These are phyloP conservation scores for Fusarium sp. DNA, from an alignment of 2,329 filamentous ascomycete genomes.

Conservation along the genomic window DNA sequence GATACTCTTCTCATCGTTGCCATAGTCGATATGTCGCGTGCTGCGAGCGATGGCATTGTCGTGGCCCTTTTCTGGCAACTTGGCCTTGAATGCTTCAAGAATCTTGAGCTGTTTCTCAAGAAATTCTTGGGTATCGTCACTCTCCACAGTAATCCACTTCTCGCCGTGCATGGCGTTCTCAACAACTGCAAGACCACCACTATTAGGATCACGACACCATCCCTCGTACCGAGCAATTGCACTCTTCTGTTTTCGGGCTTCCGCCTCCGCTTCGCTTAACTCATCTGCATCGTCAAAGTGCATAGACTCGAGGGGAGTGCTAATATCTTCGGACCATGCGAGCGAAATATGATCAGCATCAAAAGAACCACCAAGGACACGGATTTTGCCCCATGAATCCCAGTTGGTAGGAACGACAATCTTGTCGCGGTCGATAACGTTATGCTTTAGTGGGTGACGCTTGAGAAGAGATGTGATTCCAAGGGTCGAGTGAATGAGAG, in stretches of 20 bases:
- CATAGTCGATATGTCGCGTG: slow-evolving; percentile 49
- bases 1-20: slow-evolving; percentile 61
- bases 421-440: slow-evolving; percentile 93
- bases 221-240: slow-evolving; percentile 82
- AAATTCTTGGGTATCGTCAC: slow-evolving; percentile 80
- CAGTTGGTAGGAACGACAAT: slow-evolving; percentile 95
- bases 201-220: slow-evolving; percentile 80
- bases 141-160: slow-evolving; percentile 52
- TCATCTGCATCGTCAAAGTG: slow-evolving; percentile 40
- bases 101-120: slow-evolving; percentile 79
- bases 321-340: slow-evolving; percentile 88
- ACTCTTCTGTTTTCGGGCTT: slow-evolving; percentile 58
- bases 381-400: slow-evolving; percentile 98
- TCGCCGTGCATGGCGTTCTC: slow-evolving; percentile 56
- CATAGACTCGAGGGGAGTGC: slow-evolving; percentile 60
- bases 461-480: slow-evolving; percentile 87
- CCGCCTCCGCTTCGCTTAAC: slow-evolving; percentile 40
- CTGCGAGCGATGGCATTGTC: slow-evolving; percentile 43
- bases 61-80: slow-evolving; percentile 61
- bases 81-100: slow-evolving; percentile 74
- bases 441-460: slow-evolving; percentile 83
- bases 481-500: slow-evolving; percentile 84
- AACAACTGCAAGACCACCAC: slow-evolving; percentile 63
- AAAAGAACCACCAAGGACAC: slow-evolving; percentile 90
- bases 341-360: slow-evolving; percentile 88